Base-by-base conservation (phyloP, 176 grass and related monocot genomes). In the Echinochloa phyllopogon region DNA sequence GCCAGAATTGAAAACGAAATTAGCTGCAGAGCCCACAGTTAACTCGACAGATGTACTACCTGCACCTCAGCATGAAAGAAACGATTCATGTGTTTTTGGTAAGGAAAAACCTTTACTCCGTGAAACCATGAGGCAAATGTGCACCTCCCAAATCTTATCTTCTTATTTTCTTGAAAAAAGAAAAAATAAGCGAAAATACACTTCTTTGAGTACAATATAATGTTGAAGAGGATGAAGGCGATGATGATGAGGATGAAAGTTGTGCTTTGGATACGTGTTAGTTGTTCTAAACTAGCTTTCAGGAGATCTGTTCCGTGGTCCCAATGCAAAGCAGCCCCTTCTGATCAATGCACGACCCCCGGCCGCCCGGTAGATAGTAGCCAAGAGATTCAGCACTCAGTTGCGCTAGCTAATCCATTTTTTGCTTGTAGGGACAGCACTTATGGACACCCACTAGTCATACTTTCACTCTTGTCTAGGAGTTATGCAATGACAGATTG, bases 221-320 rank as follows among this genome's bases (percentile, higher is more conserved):
- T 36, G 29, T 80, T 8, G 20, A 80, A 68, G 45, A 17, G 17
- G 16, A 48, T 78, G 41, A 48, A 12, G 24, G 5, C 0, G 74
- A 24, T 24, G 42, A 25, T 36, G 69, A 16, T 25, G 21, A n/a
- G 17, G 44, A 80, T 64, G 27, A 25, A 53, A 17, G 3, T 68
- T 23, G 63, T 14, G 49, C 47, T 70, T 58, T 8, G 24, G 10
- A 55, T 82, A 27, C 38, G 38, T 70, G 64, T 4, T 21, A 42
- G 49, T 43, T n/a, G 48, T 55, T 81, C 49, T 69, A 20, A 79
- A 79, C 52, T 81, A 81, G 65, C 79, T 81, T 57, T 70, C 47
- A 25, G 21, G 42, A 70, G 13, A 12, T 25, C 14, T 56, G 21
- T 57, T 47, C 10, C 10, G 29, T 37, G 59, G 42, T 43, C 43